A percentile compares a stretch with the other conserved stretches of the same genome.
These are phyloP conservation scores for Plasmodium yoelii DNA, from an alignment of 169 alveolate species.

Conservation along the genomic window DNA sequence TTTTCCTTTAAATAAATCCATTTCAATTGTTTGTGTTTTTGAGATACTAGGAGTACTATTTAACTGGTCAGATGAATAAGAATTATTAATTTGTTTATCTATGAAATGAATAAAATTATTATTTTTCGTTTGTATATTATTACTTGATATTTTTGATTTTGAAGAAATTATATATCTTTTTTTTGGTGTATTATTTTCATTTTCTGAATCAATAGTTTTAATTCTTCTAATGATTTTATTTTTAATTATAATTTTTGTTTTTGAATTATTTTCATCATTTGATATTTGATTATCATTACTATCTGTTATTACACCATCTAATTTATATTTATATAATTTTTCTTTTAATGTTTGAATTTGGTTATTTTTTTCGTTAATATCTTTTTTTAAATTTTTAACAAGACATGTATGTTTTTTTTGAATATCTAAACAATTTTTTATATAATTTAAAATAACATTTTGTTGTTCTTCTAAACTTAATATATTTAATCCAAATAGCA, in stretches of 20 bases:
- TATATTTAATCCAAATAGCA: conserved; percentile 42
- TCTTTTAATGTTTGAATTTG: conserved; percentile 54
- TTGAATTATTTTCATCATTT: conserved; percentile 21
- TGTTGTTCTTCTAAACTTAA: conserved; percentile 56
- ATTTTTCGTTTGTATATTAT: conserved; percentile 10
- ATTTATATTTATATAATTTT: conserved; percentile 37
- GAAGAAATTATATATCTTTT: background rate
- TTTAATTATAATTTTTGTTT: conserved; percentile 40
- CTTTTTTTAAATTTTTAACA: conserved; percentile 41
- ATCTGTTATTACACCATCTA: conserved; percentile 22
- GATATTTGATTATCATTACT: conserved; percentile 9
- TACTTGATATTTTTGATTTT: conserved; percentile 22
- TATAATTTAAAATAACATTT: conserved; percentile 57
- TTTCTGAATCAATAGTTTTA: conserved; percentile 24
- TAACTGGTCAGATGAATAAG: conserved; percentile 15
- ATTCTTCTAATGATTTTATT: conserved; percentile 54
- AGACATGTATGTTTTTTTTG: conserved; percentile 23
- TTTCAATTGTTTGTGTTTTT: conserved; percentile 49
- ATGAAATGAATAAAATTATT: conserved; percentile 27
- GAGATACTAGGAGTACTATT: conserved; percentile 43
- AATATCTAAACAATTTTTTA: conserved; percentile 15
- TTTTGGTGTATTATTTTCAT: conserved; percentile 5
- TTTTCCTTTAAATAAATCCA: conserved; percentile 27
- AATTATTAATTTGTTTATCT: conserved; percentile 37
- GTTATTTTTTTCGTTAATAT: conserved; percentile 18